Evolutionary conservation across 257 asterid genomes (phyloP), one percentile per base, ranked within the genome.

Genomic region (Nicotiana noctiflora): DNA sequence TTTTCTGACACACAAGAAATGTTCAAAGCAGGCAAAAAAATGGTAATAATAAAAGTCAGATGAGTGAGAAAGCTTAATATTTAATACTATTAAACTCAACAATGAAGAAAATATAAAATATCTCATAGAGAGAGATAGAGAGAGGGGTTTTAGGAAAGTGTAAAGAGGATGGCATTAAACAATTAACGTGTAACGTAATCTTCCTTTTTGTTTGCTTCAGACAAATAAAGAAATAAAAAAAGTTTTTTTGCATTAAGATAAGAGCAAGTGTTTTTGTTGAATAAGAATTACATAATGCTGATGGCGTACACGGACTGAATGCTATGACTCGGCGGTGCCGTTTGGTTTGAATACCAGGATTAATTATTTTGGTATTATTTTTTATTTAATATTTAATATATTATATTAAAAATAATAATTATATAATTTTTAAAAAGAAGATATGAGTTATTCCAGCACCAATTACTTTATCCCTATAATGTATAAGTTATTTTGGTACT

Each of bases 1-100:
- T 70, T 4, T 19, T 15, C 49, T 31, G 66, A 68, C 67, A 68
- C 86, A 51, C 75, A 61, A 79, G 86, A 84, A 84, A 74, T 29
- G 62, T 78, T 59, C 76, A 82, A 29, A 66, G 21, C 3, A 53
- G 19, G 19, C 59, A 34, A 56, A 67, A 76, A 62, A n/a, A 25
- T 25, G 27, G 76, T 75, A 77, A 51, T 40, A 68, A 37, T 25
- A 64, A 53, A 59, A 81, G 65, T 21, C 21, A 65, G 81, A n/a
- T 44, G 78, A 81, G 70, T 40, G 70, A 77, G 49, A 44, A n/a
- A 23, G 31, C 21, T 21, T 34, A 32, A 13, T 21, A 44, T 3
- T 49, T 19, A 6, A 6, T 40, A 40, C 2, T 21, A 46, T 70
- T 46, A 40, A 40, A 67, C 27, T 29, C 5, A 67, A 37, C 5